phyloP scores from a whole-genome alignment of 2,329 filamentous ascomycete species.

The Penicillium corylophilum region DNA sequence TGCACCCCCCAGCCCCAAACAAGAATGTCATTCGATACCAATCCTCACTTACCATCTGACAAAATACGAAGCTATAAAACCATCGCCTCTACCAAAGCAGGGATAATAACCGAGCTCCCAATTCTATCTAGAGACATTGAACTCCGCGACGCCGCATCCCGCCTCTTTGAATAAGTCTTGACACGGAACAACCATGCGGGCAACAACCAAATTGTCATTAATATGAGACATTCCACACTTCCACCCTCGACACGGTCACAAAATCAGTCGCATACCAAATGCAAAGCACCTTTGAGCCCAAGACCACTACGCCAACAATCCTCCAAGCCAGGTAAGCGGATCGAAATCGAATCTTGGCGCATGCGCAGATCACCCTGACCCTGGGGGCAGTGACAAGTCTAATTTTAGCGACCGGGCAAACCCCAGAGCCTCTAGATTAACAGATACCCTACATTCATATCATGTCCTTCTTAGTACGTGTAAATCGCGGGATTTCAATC shows the following conservation, averaged over 20 bases:
- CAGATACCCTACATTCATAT: no score
- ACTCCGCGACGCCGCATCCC: neutral
- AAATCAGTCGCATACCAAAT: neutral
- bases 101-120: neutral
- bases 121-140: neutral
- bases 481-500: no score
- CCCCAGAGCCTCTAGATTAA: no score
- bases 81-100: neutral
- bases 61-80: neutral
- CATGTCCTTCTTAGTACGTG: no score
- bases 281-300: neutral
- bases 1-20: neutral
- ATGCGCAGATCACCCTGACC: no score
- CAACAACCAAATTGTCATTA: conserved; percentile 4
- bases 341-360: no score
- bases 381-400: no score
- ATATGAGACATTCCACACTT: conserved; percentile 10
- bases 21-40: neutral
- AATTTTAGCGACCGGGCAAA: no score
- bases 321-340: no score
- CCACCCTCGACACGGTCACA: neutral
- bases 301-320: neutral
- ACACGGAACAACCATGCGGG: neutral
- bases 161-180: conserved; percentile 9
- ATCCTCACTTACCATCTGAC: conserved; percentile 2